Conservation (phyloP, 441 rosid species). For the Populus tomentosa region DNA sequence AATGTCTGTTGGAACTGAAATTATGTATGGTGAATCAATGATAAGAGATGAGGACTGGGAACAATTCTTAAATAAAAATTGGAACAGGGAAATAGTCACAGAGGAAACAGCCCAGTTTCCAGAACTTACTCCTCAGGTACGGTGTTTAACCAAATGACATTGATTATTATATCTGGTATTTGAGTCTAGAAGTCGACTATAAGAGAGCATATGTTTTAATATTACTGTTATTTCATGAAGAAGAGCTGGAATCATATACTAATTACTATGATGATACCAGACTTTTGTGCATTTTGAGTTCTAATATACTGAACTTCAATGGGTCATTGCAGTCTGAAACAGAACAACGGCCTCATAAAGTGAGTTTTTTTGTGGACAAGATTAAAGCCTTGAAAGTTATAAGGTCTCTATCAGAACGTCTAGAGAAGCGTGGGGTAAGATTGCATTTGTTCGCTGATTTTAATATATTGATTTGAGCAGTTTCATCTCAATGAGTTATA, state of each 20-base stretch:
- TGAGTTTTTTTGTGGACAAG: constrained; percentile 81
- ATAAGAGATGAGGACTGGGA: constrained; percentile 81
- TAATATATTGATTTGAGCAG: neutral
- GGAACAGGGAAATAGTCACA: constrained; percentile 60
- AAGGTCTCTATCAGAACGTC: constrained; percentile 41
- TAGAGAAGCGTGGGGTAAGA: constrained; percentile 68
- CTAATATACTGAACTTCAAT: neutral
- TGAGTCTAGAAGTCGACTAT: neutral
- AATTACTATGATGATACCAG: neutral
- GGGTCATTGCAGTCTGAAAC: constrained; percentile 57
- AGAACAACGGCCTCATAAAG: constrained; percentile 79
- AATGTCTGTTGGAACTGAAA: constrained; percentile 95
- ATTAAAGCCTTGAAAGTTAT: constrained; percentile 59
- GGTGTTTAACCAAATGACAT: neutral
- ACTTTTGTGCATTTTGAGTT: neutral
- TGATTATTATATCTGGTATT: neutral
- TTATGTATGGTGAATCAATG: constrained; percentile 71
- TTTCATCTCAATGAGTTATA: neutral
- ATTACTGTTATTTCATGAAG: neutral
- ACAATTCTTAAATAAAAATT: constrained; percentile 56
- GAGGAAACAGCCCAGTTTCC: constrained; percentile 74
- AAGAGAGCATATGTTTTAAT: neutral
- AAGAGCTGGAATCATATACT: neutral
- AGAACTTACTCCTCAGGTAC: constrained; percentile 81
- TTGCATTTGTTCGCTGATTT: neutral